Conservation (phyloP, 257 asterid species). For the Rhazya stricta region DNA sequence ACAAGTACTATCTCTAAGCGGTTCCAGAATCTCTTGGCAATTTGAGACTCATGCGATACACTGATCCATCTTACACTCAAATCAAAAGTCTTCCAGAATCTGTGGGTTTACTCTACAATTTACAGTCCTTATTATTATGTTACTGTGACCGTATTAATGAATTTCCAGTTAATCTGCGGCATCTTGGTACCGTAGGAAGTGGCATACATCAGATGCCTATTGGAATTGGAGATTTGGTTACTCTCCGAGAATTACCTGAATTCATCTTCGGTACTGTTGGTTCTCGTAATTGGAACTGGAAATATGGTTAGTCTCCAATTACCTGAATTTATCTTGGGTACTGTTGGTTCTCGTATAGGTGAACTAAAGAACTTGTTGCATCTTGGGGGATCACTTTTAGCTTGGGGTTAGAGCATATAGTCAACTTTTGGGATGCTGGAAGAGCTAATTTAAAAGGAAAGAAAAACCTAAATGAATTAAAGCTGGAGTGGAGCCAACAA, state of each 20-base stretch:
- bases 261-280: slow-evolving; percentile 28
- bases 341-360: slow-evolving; percentile 25
- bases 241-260: slow-evolving; percentile 31
- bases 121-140: slow-evolving; percentile 32
- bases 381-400: slow-evolving; percentile 36
- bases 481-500: slow-evolving; percentile 33
- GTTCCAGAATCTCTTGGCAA: slow-evolving; percentile 38
- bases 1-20: slow-evolving; percentile 35
- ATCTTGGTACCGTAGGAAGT: slow-evolving; percentile 41
- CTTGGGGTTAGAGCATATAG: slow-evolving; percentile 35
- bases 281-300: background rate
- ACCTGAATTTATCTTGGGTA: slow-evolving; percentile 4
- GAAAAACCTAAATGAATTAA: slow-evolving; percentile 16
- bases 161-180: slow-evolving; percentile 41
- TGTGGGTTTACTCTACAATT: slow-evolving; percentile 27
- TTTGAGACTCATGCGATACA: slow-evolving; percentile 39
- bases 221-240: slow-evolving; percentile 32
- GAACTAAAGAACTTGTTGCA: slow-evolving; percentile 36
- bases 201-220: slow-evolving; percentile 33
- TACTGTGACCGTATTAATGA: slow-evolving; percentile 31
- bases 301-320: background rate
- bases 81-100: slow-evolving; percentile 40
- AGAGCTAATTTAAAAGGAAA: slow-evolving; percentile 38
- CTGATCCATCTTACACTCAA: slow-evolving; percentile 37
- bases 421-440: slow-evolving; percentile 40